Base-by-base conservation (phyloP, 768 basidiomycete species). In the Lyophyllum atratum region DNA sequence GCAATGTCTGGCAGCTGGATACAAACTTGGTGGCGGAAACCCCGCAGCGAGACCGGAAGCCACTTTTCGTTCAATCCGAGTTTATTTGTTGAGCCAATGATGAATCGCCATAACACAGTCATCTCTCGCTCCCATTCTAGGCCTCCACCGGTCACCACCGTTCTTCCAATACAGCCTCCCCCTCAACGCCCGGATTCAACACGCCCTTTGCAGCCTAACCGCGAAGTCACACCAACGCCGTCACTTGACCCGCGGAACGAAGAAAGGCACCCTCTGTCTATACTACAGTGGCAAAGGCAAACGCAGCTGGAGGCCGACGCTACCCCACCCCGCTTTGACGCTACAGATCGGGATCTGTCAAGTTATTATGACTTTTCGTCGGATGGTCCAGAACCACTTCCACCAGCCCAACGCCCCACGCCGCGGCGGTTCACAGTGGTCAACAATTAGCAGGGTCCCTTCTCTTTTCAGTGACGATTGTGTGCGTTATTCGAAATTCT, bases 331-430 rank as follows among this genome's bases (percentile, higher is more conserved):
- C 66, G 59, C 15, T 60, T 65, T 9, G 67, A 70, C 34, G 65
- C 67, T 52, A 66, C 70, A 21, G 70, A 72, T 44, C 68, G 58
- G 29, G 68, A 70, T 26, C 57, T 72, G 46, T 66, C 68, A n/a
- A 71, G 68, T 37, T 69, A 72, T 52, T 72, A 72, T 51, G 70
- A 74, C 21, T 63, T 68, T 44, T 64, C 66, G 40, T 66, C 65
- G 4, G 64, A 63, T 10, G 55, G 50, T 17, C 63, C 64, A 21
- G 62, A 63, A 8, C 57, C 64, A 29, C 59, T 49, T 15, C 55
- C 64, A 12, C 51, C 55, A 43, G 62, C 57, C n/a, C 64, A 60
- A 9, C 63, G 59, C 21, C 67, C 70, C 1, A 54, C 58, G 7
- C 61, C 67, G 15, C 66, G 68, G 45, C 64, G 68, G 28, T 74